Evolutionary conservation across 805 yeast genomes (phyloP).

Genomic region (Yamadazyma philogaea): DNA sequence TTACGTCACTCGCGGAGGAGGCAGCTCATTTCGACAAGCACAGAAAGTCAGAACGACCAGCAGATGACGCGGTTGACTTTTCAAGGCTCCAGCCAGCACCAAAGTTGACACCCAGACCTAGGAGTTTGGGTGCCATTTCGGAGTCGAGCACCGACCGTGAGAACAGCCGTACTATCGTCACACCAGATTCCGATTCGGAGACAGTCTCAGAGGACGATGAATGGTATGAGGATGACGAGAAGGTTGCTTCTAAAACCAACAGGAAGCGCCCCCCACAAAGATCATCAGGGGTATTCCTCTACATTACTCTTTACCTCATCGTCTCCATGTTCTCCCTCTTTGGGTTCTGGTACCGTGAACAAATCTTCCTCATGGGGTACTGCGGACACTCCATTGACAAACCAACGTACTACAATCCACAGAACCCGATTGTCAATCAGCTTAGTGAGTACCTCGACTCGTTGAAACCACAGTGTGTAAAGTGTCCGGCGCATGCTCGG

Average conservation of each 20-base stretch:
- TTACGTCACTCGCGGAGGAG: slow-evolving; percentile 21
- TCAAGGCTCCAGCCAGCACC: slow-evolving; percentile 10
- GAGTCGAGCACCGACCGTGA: not conserved
- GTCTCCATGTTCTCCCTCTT: slow-evolving; percentile 38
- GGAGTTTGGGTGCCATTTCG: slow-evolving; percentile 2
- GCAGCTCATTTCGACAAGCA: slow-evolving; percentile 22
- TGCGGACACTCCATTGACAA: slow-evolving; percentile 62
- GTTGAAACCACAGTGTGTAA: slow-evolving; percentile 60
- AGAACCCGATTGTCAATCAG: slow-evolving; percentile 26
- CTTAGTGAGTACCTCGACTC: slow-evolving; percentile 46
- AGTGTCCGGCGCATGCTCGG: slow-evolving; percentile 78
- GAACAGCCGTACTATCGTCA: not conserved
- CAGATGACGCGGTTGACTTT: not conserved
- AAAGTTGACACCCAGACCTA: slow-evolving; percentile 19
- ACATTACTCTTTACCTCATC: slow-evolving; percentile 25
- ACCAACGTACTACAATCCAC: slow-evolving; percentile 36
- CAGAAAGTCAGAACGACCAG: slow-evolving; percentile 3
- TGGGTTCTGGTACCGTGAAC: slow-evolving; percentile 62
- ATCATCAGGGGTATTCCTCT: slow-evolving; percentile 4
- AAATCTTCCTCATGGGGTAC: slow-evolving; percentile 62
- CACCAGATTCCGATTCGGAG: slow-evolving; percentile 2
- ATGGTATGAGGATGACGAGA: not conserved
- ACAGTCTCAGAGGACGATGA: slow-evolving; percentile 6
- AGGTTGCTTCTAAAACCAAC: no score
- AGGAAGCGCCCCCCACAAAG: no score